Base-by-base conservation (phyloP, 108 stramenopile genomes). In the Chaetoceros muelleri region DNA sequence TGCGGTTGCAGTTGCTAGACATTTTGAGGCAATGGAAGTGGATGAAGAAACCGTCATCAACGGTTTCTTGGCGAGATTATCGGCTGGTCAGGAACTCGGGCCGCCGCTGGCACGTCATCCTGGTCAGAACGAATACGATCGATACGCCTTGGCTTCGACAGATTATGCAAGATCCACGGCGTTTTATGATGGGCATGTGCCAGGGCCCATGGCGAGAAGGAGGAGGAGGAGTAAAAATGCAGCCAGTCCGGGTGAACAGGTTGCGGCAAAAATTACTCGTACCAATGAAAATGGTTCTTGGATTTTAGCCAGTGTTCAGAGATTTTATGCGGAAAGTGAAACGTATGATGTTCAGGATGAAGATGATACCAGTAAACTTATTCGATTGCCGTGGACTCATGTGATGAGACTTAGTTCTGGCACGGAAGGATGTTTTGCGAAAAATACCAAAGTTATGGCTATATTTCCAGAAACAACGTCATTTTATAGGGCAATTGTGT, bases 401-500 rank as follows among this genome's bases (percentile, higher is more conserved):
- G 93, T 96, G 49, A 94, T 94, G 89, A 73, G 95, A 21, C 61
- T 96, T 44, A 65, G 67, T 22, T 87, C 71, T 1, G 93, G 90
- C 16, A 72, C 76, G 10, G 94, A 95, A 65, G 84, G 82, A 0
- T 83, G 84, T 55, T 90, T 93, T 62, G 66, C 73, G 3, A 95
- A 93, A 69, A 86, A 88, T 3, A 84, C 85, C 3, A 70, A 76
- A 34, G 93, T 93, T 55, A 92, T 97, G 89, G 98, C 98, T n/a
- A 96, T 98, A 49, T 98, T 98, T 67, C 98, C 98, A 1, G 96
- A 97, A 73, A 98, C 96, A 1, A 97, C 96, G 17, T 80, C 76
- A 17, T 98, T 98, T 60, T 98, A 98, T 70, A 74, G 88, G 30
- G 88, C 95, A 46, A 81, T 82, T 24, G 84, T 98, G 3, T 70